A percentile compares a stretch with the other conserved stretches of the same genome.
phyloP scores from a whole-genome alignment of 164 flowering plant species.

The Pachysandra terminalis region DNA sequence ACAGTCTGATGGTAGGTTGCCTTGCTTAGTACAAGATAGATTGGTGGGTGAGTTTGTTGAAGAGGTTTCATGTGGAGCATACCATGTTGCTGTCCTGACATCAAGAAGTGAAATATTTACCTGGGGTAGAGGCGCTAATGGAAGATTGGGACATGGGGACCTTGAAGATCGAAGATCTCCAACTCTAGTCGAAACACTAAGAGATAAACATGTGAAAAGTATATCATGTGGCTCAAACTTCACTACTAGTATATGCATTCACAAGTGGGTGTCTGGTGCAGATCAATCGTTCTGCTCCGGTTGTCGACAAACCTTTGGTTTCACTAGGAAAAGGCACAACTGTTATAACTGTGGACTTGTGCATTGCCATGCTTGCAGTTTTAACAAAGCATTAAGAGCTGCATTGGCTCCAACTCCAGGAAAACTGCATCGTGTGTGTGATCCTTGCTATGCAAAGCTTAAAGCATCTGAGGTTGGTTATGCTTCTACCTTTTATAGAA shows the following conservation, averaged over 20 bases:
- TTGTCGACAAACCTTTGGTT: constrained; percentile 53
- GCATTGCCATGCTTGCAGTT: constrained; percentile 54
- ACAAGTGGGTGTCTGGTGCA: constrained; percentile 52
- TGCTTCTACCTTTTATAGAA: constrained; percentile 26
- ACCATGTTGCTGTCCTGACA: constrained; percentile 76
- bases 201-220: constrained; percentile 46
- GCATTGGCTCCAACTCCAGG: constrained; percentile 52
- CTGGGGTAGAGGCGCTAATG: constrained; percentile 69
- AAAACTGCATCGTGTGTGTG: constrained; percentile 71
- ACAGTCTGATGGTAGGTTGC: constrained; percentile 50
- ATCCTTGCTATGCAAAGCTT: constrained; percentile 48
- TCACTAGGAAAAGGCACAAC: constrained; percentile 52
- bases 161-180: constrained; percentile 47
- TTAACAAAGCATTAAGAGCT: constrained; percentile 43
- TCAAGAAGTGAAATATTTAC: constrained; percentile 72
- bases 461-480: constrained; percentile 45
- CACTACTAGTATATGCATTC: constrained; percentile 51
- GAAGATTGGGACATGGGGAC: constrained; percentile 65
- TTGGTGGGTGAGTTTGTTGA: constrained; percentile 72
- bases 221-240: constrained; percentile 55
- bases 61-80: constrained; percentile 70
- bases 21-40: constrained; percentile 67
- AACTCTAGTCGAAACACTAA: constrained; percentile 48
- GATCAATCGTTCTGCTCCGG: constrained; percentile 57
- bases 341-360: constrained; percentile 57